Evolutionary conservation across 1,284 basidiomycete genomes (phyloP).

Genomic region (Heimioporus retisporus): DNA sequence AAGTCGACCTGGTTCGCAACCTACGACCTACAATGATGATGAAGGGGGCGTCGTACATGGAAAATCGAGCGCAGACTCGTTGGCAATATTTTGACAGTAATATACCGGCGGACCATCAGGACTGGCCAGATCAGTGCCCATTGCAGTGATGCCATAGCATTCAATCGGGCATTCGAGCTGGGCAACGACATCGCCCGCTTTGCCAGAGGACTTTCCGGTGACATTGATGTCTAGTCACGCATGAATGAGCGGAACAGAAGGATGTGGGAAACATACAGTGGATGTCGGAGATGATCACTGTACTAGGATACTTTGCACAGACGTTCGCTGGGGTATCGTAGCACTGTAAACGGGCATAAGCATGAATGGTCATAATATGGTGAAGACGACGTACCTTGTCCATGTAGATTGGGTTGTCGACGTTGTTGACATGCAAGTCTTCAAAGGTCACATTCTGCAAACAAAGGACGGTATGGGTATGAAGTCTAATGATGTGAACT

Average conservation of each 20-base stretch:
- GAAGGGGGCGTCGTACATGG: conserved; percentile 22
- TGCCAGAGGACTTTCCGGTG: conserved; percentile 44
- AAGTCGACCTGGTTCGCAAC: too few species aligned
- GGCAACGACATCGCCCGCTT: conserved; percentile 43
- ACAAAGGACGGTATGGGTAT: background rate
- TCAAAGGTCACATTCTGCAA: conserved; percentile 52
- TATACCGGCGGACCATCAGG: conserved; percentile 20
- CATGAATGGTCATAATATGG: conserved; percentile 12
- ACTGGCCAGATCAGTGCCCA: conserved; percentile 22
- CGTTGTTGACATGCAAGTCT: conserved; percentile 49
- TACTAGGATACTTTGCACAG: conserved; percentile 47
- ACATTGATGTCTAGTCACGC: conserved; percentile 36
- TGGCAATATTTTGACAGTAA: conserved; percentile 31
- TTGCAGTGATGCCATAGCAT: conserved; percentile 32
- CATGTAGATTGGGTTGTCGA: conserved; percentile 54
- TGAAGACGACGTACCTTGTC: conserved; percentile 19
- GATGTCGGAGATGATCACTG: conserved; percentile 45
- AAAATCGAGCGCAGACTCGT: conserved; percentile 30
- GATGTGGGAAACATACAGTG: conserved; percentile 28
- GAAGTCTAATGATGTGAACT: background rate
- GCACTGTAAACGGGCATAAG: conserved; percentile 40
- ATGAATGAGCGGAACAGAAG: conserved; percentile 11
- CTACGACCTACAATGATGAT: background rate
- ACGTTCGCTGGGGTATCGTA: conserved; percentile 44
- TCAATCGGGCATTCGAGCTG: conserved; percentile 44